Conservation (phyloP, 306 rosid genomes). For the Medicago ruthenica region DNA sequence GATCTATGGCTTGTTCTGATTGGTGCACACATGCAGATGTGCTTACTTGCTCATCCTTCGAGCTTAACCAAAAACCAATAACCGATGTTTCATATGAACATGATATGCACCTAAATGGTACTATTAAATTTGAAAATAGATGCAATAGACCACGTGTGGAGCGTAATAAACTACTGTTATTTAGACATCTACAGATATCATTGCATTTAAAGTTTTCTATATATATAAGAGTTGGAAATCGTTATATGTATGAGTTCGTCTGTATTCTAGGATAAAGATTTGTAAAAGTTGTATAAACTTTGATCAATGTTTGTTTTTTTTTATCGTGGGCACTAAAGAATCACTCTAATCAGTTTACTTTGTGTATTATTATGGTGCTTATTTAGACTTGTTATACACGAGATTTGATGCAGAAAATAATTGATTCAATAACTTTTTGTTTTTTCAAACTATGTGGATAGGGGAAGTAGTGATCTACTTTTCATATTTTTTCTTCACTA, state of each 20-base stretch:
- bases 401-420: too few relatives aligned
- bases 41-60: background rate
- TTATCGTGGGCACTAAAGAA: background rate
- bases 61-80: background rate
- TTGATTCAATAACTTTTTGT: background rate
- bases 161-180: background rate
- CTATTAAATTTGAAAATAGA: background rate
- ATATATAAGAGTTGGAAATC: background rate
- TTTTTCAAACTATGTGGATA: background rate
- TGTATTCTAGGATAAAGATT: background rate
- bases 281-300: background rate
- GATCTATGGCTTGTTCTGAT: background rate
- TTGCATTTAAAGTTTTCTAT: background rate
- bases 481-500: slow-evolving; percentile 17
- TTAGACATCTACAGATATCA: background rate
- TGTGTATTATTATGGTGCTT: slow-evolving; percentile 2
- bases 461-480: background rate
- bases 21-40: background rate
- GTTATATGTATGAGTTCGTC: background rate
- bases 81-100: background rate
- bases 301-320: background rate
- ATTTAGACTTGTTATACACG: background rate
- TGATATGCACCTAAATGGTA: background rate
- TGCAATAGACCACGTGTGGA: background rate
- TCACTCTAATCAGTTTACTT: background rate